A percentile compares a stretch with the other conserved stretches of the same genome.
phyloP scores from a whole-genome alignment of 306 rosid species.

The Quercus cerris region DNA sequence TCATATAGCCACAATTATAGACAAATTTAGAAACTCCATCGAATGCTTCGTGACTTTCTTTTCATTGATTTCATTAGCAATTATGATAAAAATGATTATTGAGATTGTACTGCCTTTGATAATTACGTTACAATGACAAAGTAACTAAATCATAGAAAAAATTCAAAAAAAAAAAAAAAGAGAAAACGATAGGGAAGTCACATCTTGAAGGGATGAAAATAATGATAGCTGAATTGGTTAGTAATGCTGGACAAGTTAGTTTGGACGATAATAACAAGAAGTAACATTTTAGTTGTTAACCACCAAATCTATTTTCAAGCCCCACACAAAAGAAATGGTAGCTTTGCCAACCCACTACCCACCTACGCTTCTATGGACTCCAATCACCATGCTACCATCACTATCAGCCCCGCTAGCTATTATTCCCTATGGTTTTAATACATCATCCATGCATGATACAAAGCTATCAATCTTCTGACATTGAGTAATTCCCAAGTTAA shows the following conservation, averaged over 20 bases:
- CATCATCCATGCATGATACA: not conserved
- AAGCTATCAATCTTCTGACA: not conserved
- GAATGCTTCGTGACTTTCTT: not conserved
- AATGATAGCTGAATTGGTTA: conserved; percentile 5
- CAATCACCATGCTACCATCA: not conserved
- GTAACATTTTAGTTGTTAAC: not conserved
- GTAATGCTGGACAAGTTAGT: not conserved
- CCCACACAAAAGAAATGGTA: conserved; percentile 25
- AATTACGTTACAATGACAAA: conserved; percentile 1
- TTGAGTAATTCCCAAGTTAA: not conserved
- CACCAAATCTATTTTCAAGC: conserved; percentile 7
- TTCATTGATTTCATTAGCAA: not conserved
- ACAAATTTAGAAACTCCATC: not conserved
- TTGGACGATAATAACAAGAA: not conserved
- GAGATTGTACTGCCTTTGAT: not conserved
- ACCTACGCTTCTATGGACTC: conserved; percentile 18
- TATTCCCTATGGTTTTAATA: not conserved
- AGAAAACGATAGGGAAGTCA: not conserved
- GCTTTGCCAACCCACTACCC: conserved; percentile 15
- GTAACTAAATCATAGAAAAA: not conserved
- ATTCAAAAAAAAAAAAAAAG: too few species aligned
- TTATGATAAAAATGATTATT: not conserved
- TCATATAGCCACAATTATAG: not conserved
- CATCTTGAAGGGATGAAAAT: not conserved
- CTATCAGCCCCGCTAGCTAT: conserved; percentile 9